Conservation (phyloP, 768 basidiomycete species). For the Obba rivulosa region DNA sequence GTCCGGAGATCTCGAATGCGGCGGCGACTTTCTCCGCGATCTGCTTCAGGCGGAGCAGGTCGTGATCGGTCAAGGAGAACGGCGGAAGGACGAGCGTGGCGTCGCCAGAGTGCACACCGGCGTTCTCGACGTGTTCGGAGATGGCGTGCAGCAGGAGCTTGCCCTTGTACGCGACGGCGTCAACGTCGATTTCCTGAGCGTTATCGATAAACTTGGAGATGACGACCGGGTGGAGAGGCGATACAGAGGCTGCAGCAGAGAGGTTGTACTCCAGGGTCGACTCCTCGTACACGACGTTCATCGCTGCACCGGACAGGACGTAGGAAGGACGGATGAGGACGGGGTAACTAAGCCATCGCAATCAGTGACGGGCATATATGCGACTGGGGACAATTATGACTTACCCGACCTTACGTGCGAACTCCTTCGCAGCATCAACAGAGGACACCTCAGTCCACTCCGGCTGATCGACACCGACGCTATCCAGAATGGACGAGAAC, state of each 20-base stretch:
- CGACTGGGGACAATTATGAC: conserved; percentile 22
- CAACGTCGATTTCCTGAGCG: conserved; percentile 97
- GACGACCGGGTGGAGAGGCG: conserved; percentile 95
- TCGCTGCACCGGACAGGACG: conserved; percentile 96
- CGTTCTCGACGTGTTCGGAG: conserved; percentile 98
- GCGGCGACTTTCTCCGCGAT: conserved; percentile 94
- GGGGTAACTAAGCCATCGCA: conserved; percentile 61
- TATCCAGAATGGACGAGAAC: conserved; percentile 95
- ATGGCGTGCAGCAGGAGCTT: conserved; percentile 91
- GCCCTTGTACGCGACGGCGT: conserved; percentile 93
- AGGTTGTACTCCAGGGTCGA: conserved; percentile 86
- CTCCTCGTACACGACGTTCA: conserved; percentile 98
- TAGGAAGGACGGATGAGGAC: conserved; percentile 98
- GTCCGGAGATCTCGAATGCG: conserved; percentile 95
- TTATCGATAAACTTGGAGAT: conserved; percentile 98
- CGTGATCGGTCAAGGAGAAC: conserved; percentile 66
- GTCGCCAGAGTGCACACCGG: conserved; percentile 97
- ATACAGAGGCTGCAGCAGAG: conserved; percentile 94
- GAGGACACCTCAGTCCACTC: conserved; percentile 92
- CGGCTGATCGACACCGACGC: conserved; percentile 93
- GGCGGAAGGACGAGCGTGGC: conserved; percentile 97
- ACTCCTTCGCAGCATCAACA: conserved; percentile 85
- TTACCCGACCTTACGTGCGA: conserved; percentile 78
- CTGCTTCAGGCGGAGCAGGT: conserved; percentile 84
- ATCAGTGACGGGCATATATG: background rate